Conservation (phyloP, 441 rosid genomes). For the Euphorbia corollata region DNA sequence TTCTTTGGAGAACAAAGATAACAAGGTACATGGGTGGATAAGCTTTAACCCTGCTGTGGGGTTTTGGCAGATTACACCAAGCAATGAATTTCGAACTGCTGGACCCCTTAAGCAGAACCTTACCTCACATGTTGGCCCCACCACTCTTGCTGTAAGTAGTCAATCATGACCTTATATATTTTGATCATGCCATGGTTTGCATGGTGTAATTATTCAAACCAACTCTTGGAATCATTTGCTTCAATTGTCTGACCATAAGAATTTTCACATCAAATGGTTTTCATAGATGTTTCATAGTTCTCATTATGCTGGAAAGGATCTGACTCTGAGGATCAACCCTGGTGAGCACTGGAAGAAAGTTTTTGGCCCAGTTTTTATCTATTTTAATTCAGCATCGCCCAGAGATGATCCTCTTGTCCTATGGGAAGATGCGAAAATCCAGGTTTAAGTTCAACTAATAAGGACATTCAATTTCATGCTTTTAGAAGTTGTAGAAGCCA, state of each 20-base stretch:
- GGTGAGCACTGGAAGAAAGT: slow-evolving; percentile 94
- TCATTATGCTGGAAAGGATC: slow-evolving; percentile 76
- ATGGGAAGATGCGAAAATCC: slow-evolving; percentile 79
- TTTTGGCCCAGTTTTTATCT: slow-evolving; percentile 74
- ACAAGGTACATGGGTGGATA: slow-evolving; percentile 82
- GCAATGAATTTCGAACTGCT: slow-evolving; percentile 79
- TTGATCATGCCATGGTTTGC: slow-evolving; percentile 8
- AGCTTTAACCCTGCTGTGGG: slow-evolving; percentile 50
- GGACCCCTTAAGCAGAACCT: slow-evolving; percentile 85
- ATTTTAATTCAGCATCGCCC: slow-evolving; percentile 45
- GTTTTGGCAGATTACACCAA: slow-evolving; percentile 91
- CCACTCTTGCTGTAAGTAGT: slow-evolving; percentile 66
- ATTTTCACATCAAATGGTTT: slow-evolving; percentile 11
- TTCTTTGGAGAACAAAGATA: slow-evolving; percentile 71
- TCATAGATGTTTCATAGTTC: slow-evolving; percentile 74
- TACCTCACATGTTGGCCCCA: slow-evolving; percentile 91
- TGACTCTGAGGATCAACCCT: slow-evolving; percentile 45
- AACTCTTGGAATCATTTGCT: slow-evolving; percentile 11
- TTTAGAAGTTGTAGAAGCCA: slow-evolving; percentile 9
- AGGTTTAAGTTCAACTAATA: slow-evolving; percentile 33
- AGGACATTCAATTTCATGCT: neutral
- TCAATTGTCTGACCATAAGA: slow-evolving; percentile 13
- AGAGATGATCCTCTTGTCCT: slow-evolving; percentile 41
- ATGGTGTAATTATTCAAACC: neutral
- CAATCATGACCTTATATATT: slow-evolving; percentile 11